These are phyloP conservation scores for Colletotrichum liaoningense DNA, from an alignment of 2,329 filamentous ascomycete species.

Conservation along the genomic window DNA sequence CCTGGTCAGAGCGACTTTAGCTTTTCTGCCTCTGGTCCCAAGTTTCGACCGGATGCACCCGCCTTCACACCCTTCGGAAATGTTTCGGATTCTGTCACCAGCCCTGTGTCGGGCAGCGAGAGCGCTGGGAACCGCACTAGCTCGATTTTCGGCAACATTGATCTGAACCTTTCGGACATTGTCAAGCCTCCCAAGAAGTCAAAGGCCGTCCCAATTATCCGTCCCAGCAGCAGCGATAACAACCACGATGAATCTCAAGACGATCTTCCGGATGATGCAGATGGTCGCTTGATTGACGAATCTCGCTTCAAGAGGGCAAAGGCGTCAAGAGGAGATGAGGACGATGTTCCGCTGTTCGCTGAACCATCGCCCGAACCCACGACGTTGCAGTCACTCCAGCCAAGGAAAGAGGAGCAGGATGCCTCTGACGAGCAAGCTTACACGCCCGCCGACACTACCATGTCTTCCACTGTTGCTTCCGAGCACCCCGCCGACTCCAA, in stretches of 20 bases:
- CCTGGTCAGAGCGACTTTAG: constrained; percentile 74
- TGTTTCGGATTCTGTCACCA: constrained; percentile 60
- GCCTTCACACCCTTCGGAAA: constrained; percentile 75
- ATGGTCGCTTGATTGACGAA: constrained; percentile 71
- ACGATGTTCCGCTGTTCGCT: constrained; percentile 82
- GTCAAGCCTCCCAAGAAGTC: constrained; percentile 76
- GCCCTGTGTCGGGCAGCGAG: constrained; percentile 58
- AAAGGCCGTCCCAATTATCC: constrained; percentile 86
- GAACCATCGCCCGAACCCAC: constrained; percentile 51
- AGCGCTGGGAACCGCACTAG: constrained; percentile 52
- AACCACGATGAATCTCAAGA: constrained; percentile 46
- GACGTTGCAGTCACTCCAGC: constrained; percentile 27
- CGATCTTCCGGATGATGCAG: constrained; percentile 59
- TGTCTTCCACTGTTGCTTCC: constrained; percentile 65
- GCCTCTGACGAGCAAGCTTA: constrained; percentile 54
- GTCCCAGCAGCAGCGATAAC: constrained; percentile 65
- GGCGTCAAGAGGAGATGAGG: constrained; percentile 72
- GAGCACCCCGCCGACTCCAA: constrained; percentile 65
- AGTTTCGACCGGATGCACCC: constrained; percentile 82
- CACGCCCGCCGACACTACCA: constrained; percentile 59
- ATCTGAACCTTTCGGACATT: constrained; percentile 70
- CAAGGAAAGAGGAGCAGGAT: constrained; percentile 23
- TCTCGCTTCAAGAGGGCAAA: constrained; percentile 82
- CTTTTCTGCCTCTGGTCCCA: constrained; percentile 74
- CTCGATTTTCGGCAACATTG: constrained; percentile 78